Conservation (phyloP, 495 filamentous ascomycete genomes). For the Neurospora tetrasperma region DNA sequence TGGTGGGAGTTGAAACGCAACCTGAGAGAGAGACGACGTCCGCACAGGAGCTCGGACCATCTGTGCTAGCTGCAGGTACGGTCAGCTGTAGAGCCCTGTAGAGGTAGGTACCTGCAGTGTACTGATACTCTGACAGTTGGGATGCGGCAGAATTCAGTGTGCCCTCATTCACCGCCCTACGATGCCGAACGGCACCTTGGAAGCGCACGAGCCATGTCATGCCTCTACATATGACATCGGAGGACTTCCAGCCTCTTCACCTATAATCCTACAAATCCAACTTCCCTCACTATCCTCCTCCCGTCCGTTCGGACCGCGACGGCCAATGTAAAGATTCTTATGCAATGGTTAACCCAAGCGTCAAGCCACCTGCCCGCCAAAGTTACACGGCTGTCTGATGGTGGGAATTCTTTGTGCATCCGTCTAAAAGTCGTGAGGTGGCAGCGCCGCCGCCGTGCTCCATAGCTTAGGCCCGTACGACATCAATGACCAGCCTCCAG, state of each 20-base stretch:
- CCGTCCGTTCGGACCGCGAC: background rate
- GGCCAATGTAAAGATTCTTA: background rate
- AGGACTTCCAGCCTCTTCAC: background rate
- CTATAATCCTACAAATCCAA: background rate
- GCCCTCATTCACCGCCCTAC: background rate
- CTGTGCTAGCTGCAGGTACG: background rate
- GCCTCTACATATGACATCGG: background rate
- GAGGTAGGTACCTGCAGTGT: background rate
- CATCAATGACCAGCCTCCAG: background rate
- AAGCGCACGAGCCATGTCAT: background rate
- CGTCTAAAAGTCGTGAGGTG: background rate
- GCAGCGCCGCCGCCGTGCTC: background rate
- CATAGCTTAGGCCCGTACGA: background rate
- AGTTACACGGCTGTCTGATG: background rate
- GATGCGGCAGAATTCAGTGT: background rate
- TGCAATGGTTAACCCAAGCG: background rate
- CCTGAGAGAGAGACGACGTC: background rate
- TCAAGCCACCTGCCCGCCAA: background rate
- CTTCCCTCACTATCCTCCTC: background rate
- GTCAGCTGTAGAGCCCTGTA: background rate
- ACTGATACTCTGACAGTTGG: background rate
- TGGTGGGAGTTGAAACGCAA: background rate
- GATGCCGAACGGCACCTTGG: background rate
- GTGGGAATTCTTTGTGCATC: background rate
- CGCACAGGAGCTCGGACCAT: background rate